Evolutionary conservation across 2,329 filamentous ascomycete species (phyloP).

Genomic region (Stenocarpella maydis): DNA sequence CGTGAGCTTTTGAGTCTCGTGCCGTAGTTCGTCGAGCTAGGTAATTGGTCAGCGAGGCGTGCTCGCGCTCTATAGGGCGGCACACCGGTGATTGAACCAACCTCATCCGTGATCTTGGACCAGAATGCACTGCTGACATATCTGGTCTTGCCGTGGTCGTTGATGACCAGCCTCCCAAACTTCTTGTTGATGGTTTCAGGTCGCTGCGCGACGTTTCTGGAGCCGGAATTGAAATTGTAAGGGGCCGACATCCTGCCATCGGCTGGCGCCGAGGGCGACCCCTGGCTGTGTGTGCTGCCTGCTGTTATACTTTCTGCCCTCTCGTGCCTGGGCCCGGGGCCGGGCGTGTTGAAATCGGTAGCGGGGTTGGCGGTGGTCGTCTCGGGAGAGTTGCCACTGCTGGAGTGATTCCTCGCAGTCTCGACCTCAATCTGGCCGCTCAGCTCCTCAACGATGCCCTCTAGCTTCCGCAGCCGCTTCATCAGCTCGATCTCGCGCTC

Average conservation of each 20-base stretch:
- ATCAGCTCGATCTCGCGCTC: constrained; percentile 74
- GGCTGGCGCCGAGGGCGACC: constrained; percentile 36
- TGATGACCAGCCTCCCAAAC: constrained; percentile 75
- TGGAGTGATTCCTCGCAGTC: constrained; percentile 48
- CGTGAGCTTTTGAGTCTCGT: constrained; percentile 58
- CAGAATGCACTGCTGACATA: constrained; percentile 83
- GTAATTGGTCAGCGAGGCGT: constrained; percentile 6
- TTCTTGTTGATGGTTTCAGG: constrained; percentile 54
- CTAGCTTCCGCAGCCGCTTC: constrained; percentile 75
- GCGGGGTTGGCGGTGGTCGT: constrained; percentile 35
- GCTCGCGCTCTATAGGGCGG: not conserved
- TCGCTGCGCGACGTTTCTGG: constrained; percentile 35
- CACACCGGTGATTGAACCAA: constrained; percentile 42
- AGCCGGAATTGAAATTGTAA: constrained; percentile 35
- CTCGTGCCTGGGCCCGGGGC: constrained; percentile 33
- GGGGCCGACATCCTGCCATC: constrained; percentile 35
- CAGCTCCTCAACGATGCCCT: constrained; percentile 77
- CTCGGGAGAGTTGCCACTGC: constrained; percentile 50
- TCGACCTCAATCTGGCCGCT: constrained; percentile 71
- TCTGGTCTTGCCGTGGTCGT: constrained; percentile 71
- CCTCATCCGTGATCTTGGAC: constrained; percentile 79
- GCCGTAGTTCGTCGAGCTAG: constrained; percentile 55
- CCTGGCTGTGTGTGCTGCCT: constrained; percentile 36
- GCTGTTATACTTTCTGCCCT: constrained; percentile 37
- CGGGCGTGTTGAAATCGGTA: constrained; percentile 38